These are phyloP conservation scores for Mycena maculata DNA, from an alignment of 768 basidiomycete genomes.

Conservation along the genomic window DNA sequence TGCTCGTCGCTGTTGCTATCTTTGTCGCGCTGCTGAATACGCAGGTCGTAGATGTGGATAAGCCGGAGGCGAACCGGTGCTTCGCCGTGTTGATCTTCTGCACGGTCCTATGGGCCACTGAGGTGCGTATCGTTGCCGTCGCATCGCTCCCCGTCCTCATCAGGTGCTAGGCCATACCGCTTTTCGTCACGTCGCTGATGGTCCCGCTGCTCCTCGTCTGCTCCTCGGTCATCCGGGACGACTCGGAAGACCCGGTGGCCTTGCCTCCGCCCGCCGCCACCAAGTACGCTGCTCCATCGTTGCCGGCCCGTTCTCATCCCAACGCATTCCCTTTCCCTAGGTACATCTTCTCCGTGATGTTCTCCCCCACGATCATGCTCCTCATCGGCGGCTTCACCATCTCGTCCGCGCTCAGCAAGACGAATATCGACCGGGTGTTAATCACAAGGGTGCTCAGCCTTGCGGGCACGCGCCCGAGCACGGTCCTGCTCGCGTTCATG, in stretches of 20 bases:
- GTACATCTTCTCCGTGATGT: slow-evolving; percentile 94
- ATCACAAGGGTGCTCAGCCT: slow-evolving; percentile 92
- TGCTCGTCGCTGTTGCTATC: slow-evolving; percentile 65
- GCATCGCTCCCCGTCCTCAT: slow-evolving; percentile 4
- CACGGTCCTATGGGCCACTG: slow-evolving; percentile 96
- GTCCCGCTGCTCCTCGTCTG: slow-evolving; percentile 91
- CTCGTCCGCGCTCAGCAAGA: slow-evolving; percentile 95
- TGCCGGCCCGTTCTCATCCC: slow-evolving; percentile 8
- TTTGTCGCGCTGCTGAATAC: slow-evolving; percentile 73
- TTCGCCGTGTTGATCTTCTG: slow-evolving; percentile 91
- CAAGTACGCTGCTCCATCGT: slow-evolving; percentile 62
- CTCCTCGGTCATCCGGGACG: slow-evolving; percentile 79
- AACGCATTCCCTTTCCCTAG: slow-evolving; percentile 51
- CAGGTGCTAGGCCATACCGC: slow-evolving; percentile 83
- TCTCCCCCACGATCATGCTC: slow-evolving; percentile 98
- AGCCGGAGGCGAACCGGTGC: slow-evolving; percentile 84
- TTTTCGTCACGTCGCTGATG: slow-evolving; percentile 95
- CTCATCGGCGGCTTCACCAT: slow-evolving; percentile 98
- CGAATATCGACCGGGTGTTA: slow-evolving; percentile 90
- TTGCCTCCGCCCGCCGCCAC: slow-evolving; percentile 79
- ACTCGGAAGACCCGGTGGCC: slow-evolving; percentile 60
- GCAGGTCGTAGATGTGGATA: slow-evolving; percentile 67
- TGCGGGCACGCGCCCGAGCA: slow-evolving; percentile 88
- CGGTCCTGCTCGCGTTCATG: slow-evolving; percentile 95
- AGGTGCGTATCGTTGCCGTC: slow-evolving; percentile 63